Evolutionary conservation across 2,329 filamentous ascomycete genomes (phyloP).

Genomic region (Fusarium stilboides): DNA sequence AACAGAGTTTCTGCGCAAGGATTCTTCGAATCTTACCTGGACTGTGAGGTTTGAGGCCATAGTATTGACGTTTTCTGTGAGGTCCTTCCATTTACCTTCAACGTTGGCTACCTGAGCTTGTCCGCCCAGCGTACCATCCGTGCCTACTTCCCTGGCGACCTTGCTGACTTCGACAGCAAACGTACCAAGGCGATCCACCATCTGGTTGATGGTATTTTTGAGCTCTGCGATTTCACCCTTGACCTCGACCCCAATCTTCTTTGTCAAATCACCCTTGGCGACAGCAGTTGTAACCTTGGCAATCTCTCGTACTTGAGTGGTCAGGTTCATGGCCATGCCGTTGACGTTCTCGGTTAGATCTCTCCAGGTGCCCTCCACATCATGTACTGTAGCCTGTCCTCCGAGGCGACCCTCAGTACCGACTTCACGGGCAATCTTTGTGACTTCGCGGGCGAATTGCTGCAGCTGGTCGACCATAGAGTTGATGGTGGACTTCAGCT

Average conservation of each 20-base stretch:
- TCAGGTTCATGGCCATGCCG: conserved; percentile 98
- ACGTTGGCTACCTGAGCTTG: conserved; percentile 96
- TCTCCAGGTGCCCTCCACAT: conserved; percentile 97
- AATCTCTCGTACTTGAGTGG: conserved; percentile 97
- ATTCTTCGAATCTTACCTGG: conserved; percentile 62
- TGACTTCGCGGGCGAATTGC: conserved; percentile 97
- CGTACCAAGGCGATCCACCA: conserved; percentile 96
- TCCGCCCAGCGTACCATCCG: conserved; percentile 92
- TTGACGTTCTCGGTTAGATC: conserved; percentile 97
- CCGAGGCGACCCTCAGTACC: conserved; percentile 95
- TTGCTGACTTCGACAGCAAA: conserved; percentile 98
- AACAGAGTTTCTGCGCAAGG: background rate
- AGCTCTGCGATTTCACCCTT: conserved; percentile 94
- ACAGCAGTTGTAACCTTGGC: conserved; percentile 97
- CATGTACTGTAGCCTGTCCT: conserved; percentile 94
- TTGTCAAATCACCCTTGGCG: conserved; percentile 91
- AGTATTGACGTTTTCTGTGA: conserved; percentile 91
- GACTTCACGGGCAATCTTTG: conserved; percentile 95
- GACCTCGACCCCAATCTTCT: conserved; percentile 95
- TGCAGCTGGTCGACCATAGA: conserved; percentile 99
- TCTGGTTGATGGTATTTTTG: conserved; percentile 98
- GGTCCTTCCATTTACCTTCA: conserved; percentile 97
- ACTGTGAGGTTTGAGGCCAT: conserved; percentile 79
- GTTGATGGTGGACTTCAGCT: conserved; percentile 98
- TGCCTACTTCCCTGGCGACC: conserved; percentile 95